A percentile compares a stretch with the other conserved stretches of the same genome.
These are phyloP conservation scores for Phytophthora ohioensis DNA, from an alignment of 352 stramenopile species.

Conservation along the genomic window DNA sequence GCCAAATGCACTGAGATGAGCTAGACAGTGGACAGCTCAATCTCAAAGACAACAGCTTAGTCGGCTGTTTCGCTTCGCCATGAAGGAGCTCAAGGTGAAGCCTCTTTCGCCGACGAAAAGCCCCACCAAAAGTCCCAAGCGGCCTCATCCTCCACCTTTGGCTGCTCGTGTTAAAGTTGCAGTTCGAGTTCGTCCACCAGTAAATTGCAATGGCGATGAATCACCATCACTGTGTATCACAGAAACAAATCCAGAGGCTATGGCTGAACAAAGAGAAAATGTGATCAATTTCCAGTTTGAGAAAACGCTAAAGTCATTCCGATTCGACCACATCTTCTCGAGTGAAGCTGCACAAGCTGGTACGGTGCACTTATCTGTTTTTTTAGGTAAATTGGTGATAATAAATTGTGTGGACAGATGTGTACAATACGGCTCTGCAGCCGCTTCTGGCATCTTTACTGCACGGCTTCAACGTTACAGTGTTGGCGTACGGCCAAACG, in stretches of 20 bases:
- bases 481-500: constrained; percentile 87
- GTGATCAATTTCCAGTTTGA: constrained; percentile 52
- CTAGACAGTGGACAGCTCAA: background rate
- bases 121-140: constrained; percentile 25
- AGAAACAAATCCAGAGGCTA: constrained; percentile 6
- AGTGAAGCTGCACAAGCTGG: constrained; percentile 46
- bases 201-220: constrained; percentile 1
- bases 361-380: constrained; percentile 17
- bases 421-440: constrained; percentile 74
- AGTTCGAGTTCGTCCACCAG: constrained; percentile 63
- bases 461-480: constrained; percentile 88
- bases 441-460: constrained; percentile 81
- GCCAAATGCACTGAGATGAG: background rate
- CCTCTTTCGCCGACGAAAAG: constrained; percentile 16
- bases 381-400: constrained; percentile 3
- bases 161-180: constrained; percentile 64
- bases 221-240: constrained; percentile 25
- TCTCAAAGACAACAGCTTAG: constrained; percentile 23
- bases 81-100: constrained; percentile 21
- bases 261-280: constrained; percentile 5
- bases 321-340: constrained; percentile 75
- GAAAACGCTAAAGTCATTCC: constrained; percentile 56
- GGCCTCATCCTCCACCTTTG: constrained; percentile 22
- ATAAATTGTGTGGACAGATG: constrained; percentile 39
- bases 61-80: constrained; percentile 20